Evolutionary conservation across 1,284 basidiomycete species (phyloP).

Genomic region (Vanrija sp.): DNA sequence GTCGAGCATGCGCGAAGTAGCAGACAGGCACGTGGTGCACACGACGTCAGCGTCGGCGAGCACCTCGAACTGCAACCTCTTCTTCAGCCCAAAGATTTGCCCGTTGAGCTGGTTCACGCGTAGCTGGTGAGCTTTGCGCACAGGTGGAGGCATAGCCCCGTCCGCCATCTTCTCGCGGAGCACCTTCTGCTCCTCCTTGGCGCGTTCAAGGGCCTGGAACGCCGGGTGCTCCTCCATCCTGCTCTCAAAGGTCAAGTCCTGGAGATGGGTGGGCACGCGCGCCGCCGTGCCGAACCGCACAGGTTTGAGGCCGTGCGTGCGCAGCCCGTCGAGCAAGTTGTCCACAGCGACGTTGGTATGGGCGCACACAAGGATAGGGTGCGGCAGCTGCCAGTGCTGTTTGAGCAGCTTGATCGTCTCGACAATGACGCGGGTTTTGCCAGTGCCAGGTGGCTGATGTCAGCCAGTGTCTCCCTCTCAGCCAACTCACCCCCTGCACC

Average conservation of each 20-base stretch:
- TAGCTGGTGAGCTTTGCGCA: slow-evolving; percentile 36
- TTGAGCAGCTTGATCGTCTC: slow-evolving; percentile 80
- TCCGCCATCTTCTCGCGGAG: slow-evolving; percentile 49
- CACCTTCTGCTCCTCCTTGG: slow-evolving; percentile 59
- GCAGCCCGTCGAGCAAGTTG: slow-evolving; percentile 71
- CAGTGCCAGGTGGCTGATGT: slow-evolving; percentile 83
- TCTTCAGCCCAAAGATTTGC: slow-evolving; percentile 23
- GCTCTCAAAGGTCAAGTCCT: slow-evolving; percentile 62
- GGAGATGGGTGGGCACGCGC: slow-evolving; percentile 60
- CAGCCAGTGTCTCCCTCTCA: neutral
- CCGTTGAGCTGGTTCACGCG: slow-evolving; percentile 52
- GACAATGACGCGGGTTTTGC: slow-evolving; percentile 89
- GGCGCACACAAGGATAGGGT: slow-evolving; percentile 81
- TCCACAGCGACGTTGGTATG: slow-evolving; percentile 96
- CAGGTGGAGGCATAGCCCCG: slow-evolving; percentile 20
- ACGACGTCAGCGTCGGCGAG: slow-evolving; percentile 68
- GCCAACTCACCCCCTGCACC: slow-evolving; percentile 72
- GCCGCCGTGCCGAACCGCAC: slow-evolving; percentile 68
- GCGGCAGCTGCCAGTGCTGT: slow-evolving; percentile 72
- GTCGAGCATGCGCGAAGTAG: slow-evolving; percentile 54
- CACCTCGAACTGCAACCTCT: slow-evolving; percentile 53
- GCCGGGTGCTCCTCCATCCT: slow-evolving; percentile 63
- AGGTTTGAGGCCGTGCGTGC: slow-evolving; percentile 61
- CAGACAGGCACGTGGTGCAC: slow-evolving; percentile 76
- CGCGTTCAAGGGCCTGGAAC: slow-evolving; percentile 51